Evolutionary conservation across 176 grass and related monocot species (phyloP).

Genomic region (Oryza meridionalis): DNA sequence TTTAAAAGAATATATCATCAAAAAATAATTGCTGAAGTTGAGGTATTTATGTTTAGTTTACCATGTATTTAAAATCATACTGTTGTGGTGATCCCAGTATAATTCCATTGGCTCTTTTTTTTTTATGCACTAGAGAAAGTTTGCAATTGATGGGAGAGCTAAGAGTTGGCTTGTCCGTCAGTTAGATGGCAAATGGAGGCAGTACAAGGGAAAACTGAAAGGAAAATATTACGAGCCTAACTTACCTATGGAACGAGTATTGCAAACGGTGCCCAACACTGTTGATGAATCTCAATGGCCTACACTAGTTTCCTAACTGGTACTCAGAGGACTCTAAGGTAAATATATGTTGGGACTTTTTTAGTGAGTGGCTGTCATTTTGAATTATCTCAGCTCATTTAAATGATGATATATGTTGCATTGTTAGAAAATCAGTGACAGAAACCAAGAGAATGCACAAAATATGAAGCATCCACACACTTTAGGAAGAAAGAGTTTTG

Average conservation of each 20-base stretch:
- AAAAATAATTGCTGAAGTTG: no score
- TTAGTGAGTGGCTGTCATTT: background rate
- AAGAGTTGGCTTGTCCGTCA: background rate
- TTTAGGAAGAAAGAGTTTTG: background rate
- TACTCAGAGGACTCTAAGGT: background rate
- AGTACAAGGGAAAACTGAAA: background rate
- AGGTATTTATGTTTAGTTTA: no score
- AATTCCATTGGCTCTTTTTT: no score
- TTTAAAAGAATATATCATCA: no score
- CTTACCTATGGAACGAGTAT: background rate
- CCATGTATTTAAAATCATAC: no score
- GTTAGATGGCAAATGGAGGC: background rate
- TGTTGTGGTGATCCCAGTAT: no score
- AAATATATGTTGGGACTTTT: background rate
- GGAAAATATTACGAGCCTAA: background rate
- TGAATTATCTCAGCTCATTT: background rate
- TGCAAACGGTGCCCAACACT: background rate
- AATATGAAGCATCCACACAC: constrained; percentile 6
- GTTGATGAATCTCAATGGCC: background rate
- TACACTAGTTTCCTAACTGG: background rate
- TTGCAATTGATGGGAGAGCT: background rate
- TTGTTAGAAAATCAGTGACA: background rate
- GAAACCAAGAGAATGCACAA: background rate
- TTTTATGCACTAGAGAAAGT: background rate
- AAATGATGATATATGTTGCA: background rate